Base-by-base conservation (phyloP, 179 eudicot genomes). In the Amaranthus tricolor region DNA sequence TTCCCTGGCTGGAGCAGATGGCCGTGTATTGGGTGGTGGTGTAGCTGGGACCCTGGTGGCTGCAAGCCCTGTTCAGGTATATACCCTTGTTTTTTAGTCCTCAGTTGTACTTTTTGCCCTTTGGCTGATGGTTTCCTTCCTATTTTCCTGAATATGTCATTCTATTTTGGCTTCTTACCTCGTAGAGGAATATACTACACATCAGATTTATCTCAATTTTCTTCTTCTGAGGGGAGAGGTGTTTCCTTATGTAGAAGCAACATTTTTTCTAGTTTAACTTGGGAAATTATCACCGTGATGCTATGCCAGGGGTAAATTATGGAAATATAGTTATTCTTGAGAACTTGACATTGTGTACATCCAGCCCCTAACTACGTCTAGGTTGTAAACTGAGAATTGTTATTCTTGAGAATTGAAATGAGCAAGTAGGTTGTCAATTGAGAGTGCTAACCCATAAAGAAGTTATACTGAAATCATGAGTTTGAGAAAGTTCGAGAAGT, bases 41-140 rank as follows among this genome's bases (percentile, higher is more conserved):
- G 95, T 91, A 79, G 90, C 89, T 21, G 98, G 97, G 67, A 74
- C 84, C 81, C 83, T 93, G 50, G 76, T 83, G 77, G 98, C 97
- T 11, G 95, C 98, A 48, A 68, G 91, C 61, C 93, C 87, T 44
- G 97, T 93, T 66, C 97, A 93, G 98, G 98, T 91, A 66, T 66
- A 8, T 11, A 45, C 70, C 59, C 59, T n/a, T 14, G 15, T 5
- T 10, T 14, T n/a, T 15, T 15, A 56, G 60, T 56, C 60, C 60
- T 16, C 15, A 1, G 60, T 5, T 65, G 53, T 47, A 44, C 19
- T 54, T 10, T 45, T 44, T 71, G 61, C 50, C 56, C 50, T 24
- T 63, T 52, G 9, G 5, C 45, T 58, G 14, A 52, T 61, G 6
- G 56, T 15, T 62, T 9, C 50, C 71, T 67, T 51, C 69, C 16